Evolutionary conservation across 2,329 filamentous ascomycete genomes (phyloP).

Genomic region (Penicillium freii): DNA sequence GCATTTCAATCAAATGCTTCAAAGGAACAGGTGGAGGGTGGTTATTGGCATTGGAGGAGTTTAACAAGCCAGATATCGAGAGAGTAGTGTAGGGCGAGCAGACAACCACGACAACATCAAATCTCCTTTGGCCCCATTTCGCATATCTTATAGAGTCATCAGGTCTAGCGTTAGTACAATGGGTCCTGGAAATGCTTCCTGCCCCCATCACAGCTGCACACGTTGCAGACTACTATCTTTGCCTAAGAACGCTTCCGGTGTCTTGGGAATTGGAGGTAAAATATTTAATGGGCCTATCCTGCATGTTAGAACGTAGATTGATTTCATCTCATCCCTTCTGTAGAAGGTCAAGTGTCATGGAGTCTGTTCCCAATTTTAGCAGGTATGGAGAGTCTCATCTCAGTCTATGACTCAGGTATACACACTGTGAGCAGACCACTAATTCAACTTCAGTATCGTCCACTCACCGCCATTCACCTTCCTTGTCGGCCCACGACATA

Average conservation of each 20-base stretch:
- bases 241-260: not conserved
- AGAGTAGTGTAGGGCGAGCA: not conserved
- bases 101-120: not conserved
- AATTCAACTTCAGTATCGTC: conserved; percentile 36
- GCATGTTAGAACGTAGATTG: not conserved
- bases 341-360: conserved; percentile 24
- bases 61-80: not conserved
- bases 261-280: not conserved
- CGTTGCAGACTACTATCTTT: conserved; percentile 31
- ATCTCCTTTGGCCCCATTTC: not conserved
- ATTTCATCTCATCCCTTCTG: not conserved
- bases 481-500: conserved; percentile 47
- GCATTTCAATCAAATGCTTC: not conserved
- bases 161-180: conserved; percentile 16
- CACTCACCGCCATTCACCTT: conserved; percentile 48
- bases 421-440: not conserved
- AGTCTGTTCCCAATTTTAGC: conserved; percentile 32
- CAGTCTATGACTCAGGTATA: not conserved
- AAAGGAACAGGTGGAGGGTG: not conserved
- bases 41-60: not conserved
- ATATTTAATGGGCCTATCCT: conserved; percentile 6
- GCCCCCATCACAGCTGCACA: conserved; percentile 35
- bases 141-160: conserved; percentile 9
- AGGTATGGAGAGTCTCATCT: conserved; percentile 29
- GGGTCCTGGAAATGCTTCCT: conserved; percentile 1